Evolutionary conservation across 2,329 filamentous ascomycete species (phyloP).

Genomic region (Calonectria pseudoreteaudii): DNA sequence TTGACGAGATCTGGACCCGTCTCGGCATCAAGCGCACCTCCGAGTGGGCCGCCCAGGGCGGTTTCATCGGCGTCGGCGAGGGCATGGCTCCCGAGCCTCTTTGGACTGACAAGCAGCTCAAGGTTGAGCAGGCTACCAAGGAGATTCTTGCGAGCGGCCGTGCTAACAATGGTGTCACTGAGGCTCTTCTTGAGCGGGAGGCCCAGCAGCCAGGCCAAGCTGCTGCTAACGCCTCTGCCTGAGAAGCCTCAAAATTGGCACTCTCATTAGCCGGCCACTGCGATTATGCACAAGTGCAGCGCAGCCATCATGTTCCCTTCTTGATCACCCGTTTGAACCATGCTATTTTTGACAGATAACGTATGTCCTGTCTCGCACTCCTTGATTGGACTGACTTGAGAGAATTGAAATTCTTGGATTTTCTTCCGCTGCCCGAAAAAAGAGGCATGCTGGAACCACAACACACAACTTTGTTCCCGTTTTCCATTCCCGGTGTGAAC

Average conservation of each 20-base stretch:
- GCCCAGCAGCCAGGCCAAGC: constrained; percentile 46
- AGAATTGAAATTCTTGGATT: constrained; percentile 37
- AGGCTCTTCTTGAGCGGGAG: constrained; percentile 70
- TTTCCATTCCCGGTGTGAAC: constrained; percentile 5
- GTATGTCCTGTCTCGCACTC: constrained; percentile 6
- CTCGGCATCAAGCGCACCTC: constrained; percentile 92
- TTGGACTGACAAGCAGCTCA: constrained; percentile 92
- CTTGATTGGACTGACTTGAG: constrained; percentile 28
- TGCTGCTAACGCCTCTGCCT: constrained; percentile 45
- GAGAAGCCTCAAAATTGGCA: neutral
- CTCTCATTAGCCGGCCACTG: constrained; percentile 6
- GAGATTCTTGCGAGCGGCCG: constrained; percentile 66
- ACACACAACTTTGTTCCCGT: constrained; percentile 6
- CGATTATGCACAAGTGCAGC: constrained; percentile 15
- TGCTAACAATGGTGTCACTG: constrained; percentile 60
- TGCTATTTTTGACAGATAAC: constrained; percentile 24
- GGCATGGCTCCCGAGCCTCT: constrained; percentile 75
- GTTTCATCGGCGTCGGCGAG: constrained; percentile 94
- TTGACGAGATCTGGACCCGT: constrained; percentile 90
- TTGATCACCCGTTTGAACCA: constrained; percentile 33
- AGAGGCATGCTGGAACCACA: constrained; percentile 15
- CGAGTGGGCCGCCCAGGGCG: constrained; percentile 90
- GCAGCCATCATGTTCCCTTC: constrained; percentile 37
- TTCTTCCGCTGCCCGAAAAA: constrained; percentile 21
- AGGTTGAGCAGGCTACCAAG: constrained; percentile 73